Conservation (phyloP, 805 yeast species). For the Saccharomycopsis selenospora region DNA sequence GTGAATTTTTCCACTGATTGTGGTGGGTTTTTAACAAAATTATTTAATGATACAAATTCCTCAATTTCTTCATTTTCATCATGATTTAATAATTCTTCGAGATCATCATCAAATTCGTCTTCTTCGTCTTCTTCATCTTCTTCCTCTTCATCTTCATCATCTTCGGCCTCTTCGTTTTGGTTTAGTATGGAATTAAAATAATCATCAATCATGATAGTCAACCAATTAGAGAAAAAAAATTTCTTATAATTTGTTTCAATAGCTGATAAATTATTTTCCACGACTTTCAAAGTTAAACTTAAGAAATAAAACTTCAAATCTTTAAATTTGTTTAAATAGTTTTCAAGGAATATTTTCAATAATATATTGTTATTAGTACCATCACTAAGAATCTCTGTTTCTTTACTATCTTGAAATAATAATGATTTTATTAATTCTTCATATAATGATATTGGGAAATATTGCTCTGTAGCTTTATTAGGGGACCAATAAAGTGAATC, state of each 20-base stretch:
- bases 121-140: conserved; percentile 5
- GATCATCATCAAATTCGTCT: conserved; percentile 5
- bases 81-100: conserved; percentile 5
- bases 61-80: conserved; percentile 30
- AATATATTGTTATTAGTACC: conserved; percentile 42
- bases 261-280: conserved; percentile 20
- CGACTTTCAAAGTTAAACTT: conserved; percentile 33
- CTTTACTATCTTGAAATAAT: conserved; percentile 30
- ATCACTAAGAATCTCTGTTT: conserved; percentile 35
- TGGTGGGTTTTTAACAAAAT: conserved; percentile 42
- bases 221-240: conserved; percentile 32
- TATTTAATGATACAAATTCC: conserved; percentile 27
- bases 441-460: conserved; percentile 54
- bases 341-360: conserved; percentile 48
- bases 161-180: conserved; percentile 1
- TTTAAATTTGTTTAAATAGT: conserved; percentile 51
- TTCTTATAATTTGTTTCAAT: conserved; percentile 25
- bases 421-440: conserved; percentile 35
- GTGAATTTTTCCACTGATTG: conserved; percentile 33
- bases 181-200: conserved; percentile 24
- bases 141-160: conserved; percentile 15
- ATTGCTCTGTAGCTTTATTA: conserved; percentile 39
- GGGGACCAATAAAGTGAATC: conserved; percentile 53
- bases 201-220: conserved; percentile 33
- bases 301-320: conserved; percentile 73